phyloP scores from a whole-genome alignment of 129 eudicot species.

The Solidago caesia region DNA sequence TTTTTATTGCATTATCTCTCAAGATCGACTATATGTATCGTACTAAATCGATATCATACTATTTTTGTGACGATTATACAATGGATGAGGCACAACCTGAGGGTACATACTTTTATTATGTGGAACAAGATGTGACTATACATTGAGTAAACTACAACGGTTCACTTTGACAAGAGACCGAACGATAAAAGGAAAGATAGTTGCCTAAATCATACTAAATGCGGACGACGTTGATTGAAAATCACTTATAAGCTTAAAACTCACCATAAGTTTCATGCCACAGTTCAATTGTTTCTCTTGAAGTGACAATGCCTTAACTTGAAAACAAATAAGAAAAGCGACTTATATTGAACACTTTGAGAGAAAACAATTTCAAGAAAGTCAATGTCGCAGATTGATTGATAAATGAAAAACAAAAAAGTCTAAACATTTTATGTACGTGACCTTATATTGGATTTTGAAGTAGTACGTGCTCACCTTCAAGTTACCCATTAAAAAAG shows the following conservation, averaged over 20 bases:
- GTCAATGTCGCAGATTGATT: neutral
- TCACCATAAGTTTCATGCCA: neutral
- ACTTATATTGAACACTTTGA: neutral
- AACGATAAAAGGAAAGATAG: neutral
- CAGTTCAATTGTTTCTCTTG: neutral
- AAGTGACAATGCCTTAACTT: neutral
- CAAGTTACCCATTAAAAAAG: too few species aligned
- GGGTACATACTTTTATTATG: neutral
- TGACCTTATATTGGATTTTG: too few species aligned
- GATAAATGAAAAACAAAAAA: neutral
- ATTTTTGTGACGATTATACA: neutral
- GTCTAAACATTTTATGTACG: neutral
- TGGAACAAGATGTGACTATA: neutral
- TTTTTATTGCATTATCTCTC: neutral
- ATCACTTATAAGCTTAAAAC: neutral
- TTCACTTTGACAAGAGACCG: neutral
- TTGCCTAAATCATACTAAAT: neutral
- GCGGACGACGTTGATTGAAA: constrained; percentile 7
- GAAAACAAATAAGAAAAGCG: neutral
- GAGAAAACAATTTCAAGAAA: neutral
- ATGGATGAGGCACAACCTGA: neutral
- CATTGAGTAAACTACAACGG: neutral
- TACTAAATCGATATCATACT: neutral
- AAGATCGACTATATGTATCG: neutral
- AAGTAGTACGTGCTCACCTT: too few species aligned